Evolutionary conservation across 495 filamentous ascomycete genomes (phyloP).

Genomic region (Lepidopterella palustris): DNA sequence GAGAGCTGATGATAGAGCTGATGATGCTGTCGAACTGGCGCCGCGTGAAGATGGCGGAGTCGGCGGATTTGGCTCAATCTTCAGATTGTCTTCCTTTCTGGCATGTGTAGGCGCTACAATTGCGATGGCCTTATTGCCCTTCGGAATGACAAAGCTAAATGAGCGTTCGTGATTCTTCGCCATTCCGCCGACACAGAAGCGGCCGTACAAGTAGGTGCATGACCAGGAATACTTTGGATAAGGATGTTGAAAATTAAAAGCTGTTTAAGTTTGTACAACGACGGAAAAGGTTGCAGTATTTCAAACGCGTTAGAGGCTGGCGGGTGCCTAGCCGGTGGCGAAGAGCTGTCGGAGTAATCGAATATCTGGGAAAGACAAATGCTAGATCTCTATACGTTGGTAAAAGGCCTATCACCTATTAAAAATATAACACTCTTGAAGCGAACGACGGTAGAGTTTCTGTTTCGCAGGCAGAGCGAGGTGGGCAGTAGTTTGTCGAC

Average conservation of each 20-base stretch:
- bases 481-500: too few species aligned
- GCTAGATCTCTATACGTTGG: too few species aligned
- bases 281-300: background rate
- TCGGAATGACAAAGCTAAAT: background rate
- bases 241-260: background rate
- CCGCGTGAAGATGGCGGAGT: constrained; percentile 1
- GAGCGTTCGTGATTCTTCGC: background rate
- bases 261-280: background rate
- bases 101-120: background rate
- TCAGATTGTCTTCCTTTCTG: background rate
- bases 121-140: background rate
- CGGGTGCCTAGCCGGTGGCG: background rate
- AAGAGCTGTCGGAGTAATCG: background rate
- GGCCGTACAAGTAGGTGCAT: too few species aligned
- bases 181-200: background rate
- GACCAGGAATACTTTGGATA: too few species aligned
- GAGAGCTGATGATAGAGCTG: background rate
- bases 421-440: too few species aligned
- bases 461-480: too few species aligned
- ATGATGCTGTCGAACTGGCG: background rate
- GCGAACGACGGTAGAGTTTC: too few species aligned
- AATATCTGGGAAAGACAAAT: too few species aligned
- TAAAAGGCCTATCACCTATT: too few species aligned
- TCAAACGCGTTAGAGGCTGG: background rate
- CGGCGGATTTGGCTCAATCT: background rate